These are phyloP conservation scores for Aspergillus novoparasiticus DNA, from an alignment of 2,329 filamentous ascomycete genomes.

Conservation along the genomic window DNA sequence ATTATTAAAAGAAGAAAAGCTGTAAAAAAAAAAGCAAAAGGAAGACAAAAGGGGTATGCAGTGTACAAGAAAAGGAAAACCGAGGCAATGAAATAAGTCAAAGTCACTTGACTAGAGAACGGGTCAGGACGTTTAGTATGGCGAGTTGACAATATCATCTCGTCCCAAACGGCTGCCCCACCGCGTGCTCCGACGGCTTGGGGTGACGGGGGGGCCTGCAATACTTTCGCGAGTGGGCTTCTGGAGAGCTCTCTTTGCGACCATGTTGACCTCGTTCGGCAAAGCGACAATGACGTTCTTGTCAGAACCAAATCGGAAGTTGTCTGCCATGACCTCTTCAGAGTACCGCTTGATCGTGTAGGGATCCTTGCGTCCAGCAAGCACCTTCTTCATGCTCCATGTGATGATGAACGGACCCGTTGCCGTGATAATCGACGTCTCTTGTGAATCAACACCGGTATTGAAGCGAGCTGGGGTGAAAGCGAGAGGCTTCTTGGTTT, in stretches of 20 bases:
- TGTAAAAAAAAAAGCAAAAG: conserved; percentile 1
- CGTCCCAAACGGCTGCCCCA: conserved; percentile 59
- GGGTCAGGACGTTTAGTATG: conserved; percentile 48
- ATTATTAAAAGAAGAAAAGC: not conserved
- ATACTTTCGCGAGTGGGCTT: conserved; percentile 93
- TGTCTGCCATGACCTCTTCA: conserved; percentile 95
- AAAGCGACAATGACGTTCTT: conserved; percentile 98
- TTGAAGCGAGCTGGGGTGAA: conserved; percentile 97
- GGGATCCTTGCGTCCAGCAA: conserved; percentile 77
- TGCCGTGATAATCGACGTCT: conserved; percentile 95
- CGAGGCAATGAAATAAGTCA: conserved; percentile 9
- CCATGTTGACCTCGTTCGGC: conserved; percentile 98
- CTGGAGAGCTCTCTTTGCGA: conserved; percentile 81
- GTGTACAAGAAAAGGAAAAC: conserved; percentile 18
- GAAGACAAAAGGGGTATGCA: conserved; percentile 31
- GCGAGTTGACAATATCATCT: conserved; percentile 81
- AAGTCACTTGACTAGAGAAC: conserved; percentile 12
- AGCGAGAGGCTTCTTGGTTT: conserved; percentile 80
- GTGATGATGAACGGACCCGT: conserved; percentile 96
- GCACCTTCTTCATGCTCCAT: conserved; percentile 90
- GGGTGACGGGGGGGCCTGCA: conserved; percentile 58
- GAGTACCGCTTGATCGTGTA: conserved; percentile 97
- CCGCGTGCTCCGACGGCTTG: conserved; percentile 41
- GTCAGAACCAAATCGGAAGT: conserved; percentile 96
- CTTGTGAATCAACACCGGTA: conserved; percentile 74